Percentiles rank a stretch among this genome's conserved stretches.
These are phyloP conservation scores for Tolypocladium amazonense DNA, from an alignment of 2,329 filamentous ascomycete species.

Conservation along the genomic window DNA sequence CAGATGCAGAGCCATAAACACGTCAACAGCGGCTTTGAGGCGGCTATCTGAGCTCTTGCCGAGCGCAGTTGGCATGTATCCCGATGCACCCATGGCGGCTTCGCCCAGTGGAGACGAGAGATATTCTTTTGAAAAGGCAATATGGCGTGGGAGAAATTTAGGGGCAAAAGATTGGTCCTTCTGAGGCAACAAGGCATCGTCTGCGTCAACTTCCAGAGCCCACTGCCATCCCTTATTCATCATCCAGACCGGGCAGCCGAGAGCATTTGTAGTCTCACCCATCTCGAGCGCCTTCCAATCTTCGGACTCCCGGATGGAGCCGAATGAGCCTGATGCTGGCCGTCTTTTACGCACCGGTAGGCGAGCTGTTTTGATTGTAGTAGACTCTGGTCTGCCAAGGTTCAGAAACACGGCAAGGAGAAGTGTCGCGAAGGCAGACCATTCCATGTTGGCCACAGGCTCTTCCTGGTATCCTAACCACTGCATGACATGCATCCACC, in stretches of 20 bases:
- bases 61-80: conserved; percentile 55
- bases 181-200: conserved; percentile 16
- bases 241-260: conserved; percentile 45
- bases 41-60: conserved; percentile 43
- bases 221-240: conserved; percentile 59
- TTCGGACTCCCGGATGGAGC: conserved; percentile 23
- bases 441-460: conserved; percentile 46
- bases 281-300: conserved; percentile 38
- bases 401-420: conserved; percentile 54
- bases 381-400: conserved; percentile 32
- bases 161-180: conserved; percentile 12
- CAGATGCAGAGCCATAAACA: conserved; percentile 71
- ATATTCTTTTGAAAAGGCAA: conserved; percentile 55
- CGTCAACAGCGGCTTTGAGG: conserved; percentile 51
- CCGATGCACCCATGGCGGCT: conserved; percentile 37
- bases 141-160: conserved; percentile 39
- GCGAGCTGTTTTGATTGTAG: conserved; percentile 12
- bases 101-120: conserved; percentile 48
- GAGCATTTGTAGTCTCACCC: conserved; percentile 35
- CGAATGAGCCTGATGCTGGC: conserved; percentile 23
- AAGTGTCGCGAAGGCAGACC: conserved; percentile 56
- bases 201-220: conserved; percentile 47
- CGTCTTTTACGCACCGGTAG: conserved; percentile 20
- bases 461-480: conserved; percentile 49
- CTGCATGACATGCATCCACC: conserved; percentile 64